Percentiles rank a stretch among this genome's conserved stretches.
Conservation (phyloP, 768 basidiomycete species). For the Pleurotus citrinopileatus region DNA sequence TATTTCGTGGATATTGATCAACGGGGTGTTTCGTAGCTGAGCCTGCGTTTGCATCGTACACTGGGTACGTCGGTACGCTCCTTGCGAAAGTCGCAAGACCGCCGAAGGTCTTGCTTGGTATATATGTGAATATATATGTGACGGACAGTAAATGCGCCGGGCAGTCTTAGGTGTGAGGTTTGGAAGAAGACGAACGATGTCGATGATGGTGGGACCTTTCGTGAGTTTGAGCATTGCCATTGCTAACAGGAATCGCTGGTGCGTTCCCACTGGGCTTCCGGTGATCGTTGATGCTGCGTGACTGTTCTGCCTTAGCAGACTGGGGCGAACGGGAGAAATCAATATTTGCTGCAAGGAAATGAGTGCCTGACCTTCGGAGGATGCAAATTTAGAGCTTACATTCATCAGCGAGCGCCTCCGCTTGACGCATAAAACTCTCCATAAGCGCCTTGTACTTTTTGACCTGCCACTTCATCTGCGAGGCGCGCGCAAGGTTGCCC, state of each 20-base stretch:
- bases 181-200: slow-evolving; percentile 4
- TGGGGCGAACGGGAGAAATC: not conserved
- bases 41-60: too few species aligned
- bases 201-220: slow-evolving; percentile 7
- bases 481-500: slow-evolving; percentile 71
- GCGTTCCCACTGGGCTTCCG: not conserved
- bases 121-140: too few species aligned
- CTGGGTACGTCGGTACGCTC: too few species aligned
- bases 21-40: too few species aligned
- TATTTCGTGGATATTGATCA: too few species aligned
- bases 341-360: not conserved
- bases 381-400: slow-evolving; percentile 34
- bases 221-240: not conserved
- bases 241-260: not conserved
- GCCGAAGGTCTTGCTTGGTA: too few species aligned
- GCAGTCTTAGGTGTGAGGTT: slow-evolving; percentile 3
- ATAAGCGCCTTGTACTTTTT: slow-evolving; percentile 76
- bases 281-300: not conserved
- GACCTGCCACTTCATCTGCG: slow-evolving; percentile 82
- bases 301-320: not conserved
- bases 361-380: not conserved
- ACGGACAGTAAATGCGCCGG: too few species aligned
- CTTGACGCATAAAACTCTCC: slow-evolving; percentile 79
- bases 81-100: too few species aligned
- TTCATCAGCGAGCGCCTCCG: slow-evolving; percentile 65